phyloP scores from a whole-genome alignment of 148 eudicot genomes.

The Cornus kousa region DNA sequence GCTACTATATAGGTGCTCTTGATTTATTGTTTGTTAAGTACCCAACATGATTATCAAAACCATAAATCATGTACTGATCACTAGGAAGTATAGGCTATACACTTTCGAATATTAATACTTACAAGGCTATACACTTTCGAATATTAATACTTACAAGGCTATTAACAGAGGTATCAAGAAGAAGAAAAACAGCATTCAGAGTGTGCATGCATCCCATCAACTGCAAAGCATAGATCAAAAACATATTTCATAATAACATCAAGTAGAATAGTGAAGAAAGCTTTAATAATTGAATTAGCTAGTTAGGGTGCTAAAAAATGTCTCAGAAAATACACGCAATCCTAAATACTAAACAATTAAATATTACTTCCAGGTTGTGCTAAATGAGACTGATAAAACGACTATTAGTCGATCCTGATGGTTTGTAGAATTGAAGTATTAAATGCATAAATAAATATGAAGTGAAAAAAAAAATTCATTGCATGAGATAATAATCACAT shows the following conservation, averaged over 20 bases:
- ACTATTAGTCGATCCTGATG: too few relatives aligned
- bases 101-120: conserved; percentile 17
- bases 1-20: too few relatives aligned
- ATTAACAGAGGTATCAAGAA: conserved; percentile 63
- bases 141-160: conserved; percentile 47
- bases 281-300: neutral
- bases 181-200: conserved; percentile 52
- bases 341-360: too few relatives aligned
- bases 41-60: too few relatives aligned
- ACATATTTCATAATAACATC: neutral
- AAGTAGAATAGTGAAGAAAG: neutral
- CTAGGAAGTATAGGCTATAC: too few relatives aligned
- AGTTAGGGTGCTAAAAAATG: neutral
- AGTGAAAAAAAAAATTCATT: too few relatives aligned
- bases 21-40: too few relatives aligned
- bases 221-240: conserved; percentile 31
- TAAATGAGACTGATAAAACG: neutral
- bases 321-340: neutral
- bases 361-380: neutral
- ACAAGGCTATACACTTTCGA: conserved; percentile 39
- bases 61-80: neutral
- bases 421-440: neutral
- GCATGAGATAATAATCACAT: neutral
- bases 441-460: neutral
- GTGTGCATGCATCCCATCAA: conserved; percentile 70